A percentile compares a stretch with the other conserved stretches of the same genome.
Evolutionary conservation across 2,329 filamentous ascomycete genomes (phyloP).

Genomic region (Bipolaris gigantea): DNA sequence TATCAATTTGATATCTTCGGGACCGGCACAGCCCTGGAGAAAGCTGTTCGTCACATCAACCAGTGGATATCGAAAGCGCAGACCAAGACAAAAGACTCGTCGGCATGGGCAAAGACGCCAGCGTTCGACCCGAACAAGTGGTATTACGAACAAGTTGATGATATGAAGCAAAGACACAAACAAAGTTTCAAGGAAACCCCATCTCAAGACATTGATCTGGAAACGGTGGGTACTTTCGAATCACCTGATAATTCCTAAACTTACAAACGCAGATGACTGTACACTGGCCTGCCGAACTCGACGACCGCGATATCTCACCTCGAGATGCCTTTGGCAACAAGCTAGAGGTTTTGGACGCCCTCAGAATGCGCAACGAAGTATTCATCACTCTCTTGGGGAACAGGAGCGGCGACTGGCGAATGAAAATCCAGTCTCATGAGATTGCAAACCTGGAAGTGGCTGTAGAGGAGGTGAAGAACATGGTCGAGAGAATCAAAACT

Average conservation of each 20-base stretch:
- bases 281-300: conserved; percentile 30
- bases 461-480: conserved; percentile 21
- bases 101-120: conserved; percentile 33
- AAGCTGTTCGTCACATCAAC: conserved; percentile 25
- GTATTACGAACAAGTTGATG: conserved; percentile 25
- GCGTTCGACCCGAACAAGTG: conserved; percentile 30
- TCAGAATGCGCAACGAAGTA: conserved; percentile 32
- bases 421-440: conserved; percentile 26
- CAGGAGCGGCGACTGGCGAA: conserved; percentile 7
- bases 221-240: conserved; percentile 10
- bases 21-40: conserved; percentile 20
- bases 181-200: conserved; percentile 24
- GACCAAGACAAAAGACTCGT: conserved; percentile 23
- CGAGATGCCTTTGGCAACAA: conserved; percentile 32
- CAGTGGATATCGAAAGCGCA: conserved; percentile 32
- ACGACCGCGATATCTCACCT: conserved; percentile 19
- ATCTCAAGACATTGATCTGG: conserved; percentile 11
- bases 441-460: conserved; percentile 22
- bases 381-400: conserved; percentile 27
- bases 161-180: conserved; percentile 20
- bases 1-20: conserved; percentile 32
- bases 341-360: conserved; percentile 31
- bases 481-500: conserved; percentile 25
- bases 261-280: neutral
- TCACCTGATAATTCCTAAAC: too few species aligned